These are phyloP conservation scores for Chlamydomonas schloesseri DNA, from an alignment of 139 green algal species.

Conservation along the genomic window DNA sequence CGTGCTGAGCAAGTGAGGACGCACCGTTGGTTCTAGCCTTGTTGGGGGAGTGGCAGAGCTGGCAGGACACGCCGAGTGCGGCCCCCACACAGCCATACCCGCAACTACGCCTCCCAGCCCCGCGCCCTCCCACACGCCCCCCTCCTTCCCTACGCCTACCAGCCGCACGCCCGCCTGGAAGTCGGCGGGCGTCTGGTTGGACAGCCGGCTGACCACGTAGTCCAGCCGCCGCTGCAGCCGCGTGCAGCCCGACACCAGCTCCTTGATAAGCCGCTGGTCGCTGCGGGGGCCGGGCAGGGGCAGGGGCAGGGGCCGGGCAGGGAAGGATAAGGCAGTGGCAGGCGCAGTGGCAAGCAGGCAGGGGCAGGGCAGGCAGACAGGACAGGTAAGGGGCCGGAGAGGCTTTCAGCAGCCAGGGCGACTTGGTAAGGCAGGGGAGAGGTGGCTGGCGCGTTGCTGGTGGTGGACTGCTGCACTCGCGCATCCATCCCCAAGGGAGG, in stretches of 20 bases:
- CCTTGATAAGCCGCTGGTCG: slow-evolving; percentile 63
- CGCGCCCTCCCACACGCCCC: neutral
- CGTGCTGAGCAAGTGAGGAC: no score
- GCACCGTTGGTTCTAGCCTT: no score
- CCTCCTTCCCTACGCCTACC: neutral
- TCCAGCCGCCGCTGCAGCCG: slow-evolving; percentile 71
- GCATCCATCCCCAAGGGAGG: no score
- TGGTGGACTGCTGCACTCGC: no score
- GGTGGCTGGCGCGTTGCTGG: no score
- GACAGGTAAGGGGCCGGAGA: no score
- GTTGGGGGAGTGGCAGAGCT: no score
- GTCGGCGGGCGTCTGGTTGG: slow-evolving; percentile 34
- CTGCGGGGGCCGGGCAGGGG: neutral
- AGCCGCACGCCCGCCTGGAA: slow-evolving; percentile 41
- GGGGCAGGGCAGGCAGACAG: neutral
- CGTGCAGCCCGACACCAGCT: slow-evolving; percentile 76
- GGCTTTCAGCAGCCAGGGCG: no score
- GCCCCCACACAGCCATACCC: no score
- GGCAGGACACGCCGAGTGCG: no score
- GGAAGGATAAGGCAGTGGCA: neutral
- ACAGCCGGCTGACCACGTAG: slow-evolving; percentile 59
- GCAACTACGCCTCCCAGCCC: no score
- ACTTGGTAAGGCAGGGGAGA: no score
- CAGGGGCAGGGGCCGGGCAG: neutral
- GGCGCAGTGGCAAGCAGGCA: neutral